Base-by-base conservation (phyloP, 2,329 filamentous ascomycete genomes). In the Trichoderma gracile region DNA sequence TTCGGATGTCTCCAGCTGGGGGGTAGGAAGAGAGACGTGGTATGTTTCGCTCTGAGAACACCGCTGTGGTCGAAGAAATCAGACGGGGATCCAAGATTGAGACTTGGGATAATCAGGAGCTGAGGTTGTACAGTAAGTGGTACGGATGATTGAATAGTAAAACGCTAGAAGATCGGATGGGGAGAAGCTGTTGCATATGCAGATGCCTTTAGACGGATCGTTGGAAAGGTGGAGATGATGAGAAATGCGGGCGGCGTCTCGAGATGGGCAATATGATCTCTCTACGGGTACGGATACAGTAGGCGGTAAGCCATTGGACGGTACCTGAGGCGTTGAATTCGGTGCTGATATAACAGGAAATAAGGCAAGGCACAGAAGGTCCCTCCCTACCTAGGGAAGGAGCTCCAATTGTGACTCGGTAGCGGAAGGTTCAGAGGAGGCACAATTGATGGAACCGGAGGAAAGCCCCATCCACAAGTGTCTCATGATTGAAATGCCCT, bases 151-250 rank as follows among this genome's bases (percentile, higher is more conserved):
- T 14, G 21, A 15, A 43, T 42, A 2, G 19, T 27, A 25, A 15
- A 17, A 17, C 21, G n/a, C 9, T n/a, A 3, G 21, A 10, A 60
- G 45, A 8, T 33, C 33, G 33, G 12, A 38, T 12, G 33, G 33
- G 10, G 17, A 7, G 30, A n/a, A 5, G 6, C 30, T 30, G 43
- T 17, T 40, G 43, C 21, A 60, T 49, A 30, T 49, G 19, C 45
- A 40, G 33, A 25, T n/a, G 30, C n/a, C 6, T n/a, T 15, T 23
- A n/a, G 25, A 15, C 46, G 42, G n/a, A 30, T 52, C 10, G 45
- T 52, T 60, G 57, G 30, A 21, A 60, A 46, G 46, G 21, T 49
- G 57, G 57, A 60, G 57, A 50, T 50, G 45, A 27, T 10, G n/a
- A 33, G n/a, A 23, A 47, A 42, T 23, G 45, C 25, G 55, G 45